Conservation (phyloP, 208 protist species). For the Cochliopodium minus region DNA sequence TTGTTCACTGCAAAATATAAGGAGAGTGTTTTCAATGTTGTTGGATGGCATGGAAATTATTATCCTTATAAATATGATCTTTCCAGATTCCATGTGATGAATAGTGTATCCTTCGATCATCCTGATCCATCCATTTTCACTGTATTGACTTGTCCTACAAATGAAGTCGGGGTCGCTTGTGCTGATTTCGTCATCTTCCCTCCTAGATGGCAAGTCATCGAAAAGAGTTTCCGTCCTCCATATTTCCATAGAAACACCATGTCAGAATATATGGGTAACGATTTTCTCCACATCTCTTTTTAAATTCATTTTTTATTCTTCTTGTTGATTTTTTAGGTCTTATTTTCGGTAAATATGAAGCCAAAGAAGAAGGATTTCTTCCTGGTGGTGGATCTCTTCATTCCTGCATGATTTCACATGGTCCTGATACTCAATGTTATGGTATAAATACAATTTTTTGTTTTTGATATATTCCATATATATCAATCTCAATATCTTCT, state of each 20-base stretch:
- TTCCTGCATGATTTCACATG: constrained; percentile 33
- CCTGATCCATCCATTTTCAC: constrained; percentile 70
- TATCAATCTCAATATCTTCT: not conserved
- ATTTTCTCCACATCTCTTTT: no score
- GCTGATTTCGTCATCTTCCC: constrained; percentile 72
- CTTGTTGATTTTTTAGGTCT: no score
- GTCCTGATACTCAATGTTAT: constrained; percentile 42
- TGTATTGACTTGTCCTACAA: constrained; percentile 49
- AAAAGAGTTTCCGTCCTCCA: constrained; percentile 61
- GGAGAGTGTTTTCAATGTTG: constrained; percentile 51
- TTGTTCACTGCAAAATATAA: constrained; percentile 27
- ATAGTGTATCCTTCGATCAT: constrained; percentile 60
- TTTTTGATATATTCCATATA: constrained; percentile 11
- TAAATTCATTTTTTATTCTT: no score
- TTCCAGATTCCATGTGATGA: constrained; percentile 44
- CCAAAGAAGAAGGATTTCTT: constrained; percentile 49
- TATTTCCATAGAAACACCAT: constrained; percentile 72
- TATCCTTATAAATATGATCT: constrained; percentile 63
- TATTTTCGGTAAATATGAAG: constrained; percentile 56
- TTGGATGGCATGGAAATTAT: constrained; percentile 75
- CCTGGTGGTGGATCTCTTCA: constrained; percentile 40
- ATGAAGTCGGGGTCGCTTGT: constrained; percentile 42
- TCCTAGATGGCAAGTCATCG: constrained; percentile 46
- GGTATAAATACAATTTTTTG: constrained; percentile 22
- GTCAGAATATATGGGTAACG: constrained; percentile 72